Base-by-base conservation (phyloP, 2,329 filamentous ascomycete species). In the Fusarium acutatum region DNA sequence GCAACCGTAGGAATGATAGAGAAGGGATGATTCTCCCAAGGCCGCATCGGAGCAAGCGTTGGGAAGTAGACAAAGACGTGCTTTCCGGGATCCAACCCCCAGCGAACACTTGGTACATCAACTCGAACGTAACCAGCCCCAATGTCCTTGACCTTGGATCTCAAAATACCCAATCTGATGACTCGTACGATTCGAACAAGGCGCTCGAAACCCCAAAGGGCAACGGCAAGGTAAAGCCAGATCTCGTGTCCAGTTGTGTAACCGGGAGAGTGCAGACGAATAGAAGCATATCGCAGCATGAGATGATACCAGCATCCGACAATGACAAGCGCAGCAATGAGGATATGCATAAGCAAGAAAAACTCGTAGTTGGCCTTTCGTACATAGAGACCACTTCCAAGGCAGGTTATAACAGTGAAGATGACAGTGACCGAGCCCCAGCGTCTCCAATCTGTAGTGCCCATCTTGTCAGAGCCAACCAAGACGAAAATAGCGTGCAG, bases 291-390 rank as follows among this genome's bases (percentile, higher is more conserved):
- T 3, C 79, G 74, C 6, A 77, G 56, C 9, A 78, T 69, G 54
- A 86, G 81, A 69, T 88, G 86, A 38, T 83, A 83, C 78, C 81
- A 87, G 37, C 80, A 81, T 10, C 83, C 85, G 1, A 84, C 80
- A 2, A 88, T 67, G 8, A 82, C 75, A 7, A 88, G 64, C 5
- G 85, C 77, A 0, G 84, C 79, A 2, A 87, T 54, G 8, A 82
- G 63, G 50, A 88, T 81, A 53, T 88, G 86, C 26, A 77, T 73
- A 5, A 82, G 65, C 1, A 88, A 74, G 74, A 88, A 88, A 0
- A 84, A 35, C 77, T 87, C 85, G 72, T 85, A 87, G n/a, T 75
- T 78, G 43, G 70, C 77, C 38, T 78, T 79, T 20, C 86, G 81
- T 24, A 87, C 28, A 6, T 52, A 20, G 0, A 67, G 38, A 0